phyloP scores from a whole-genome alignment of 495 filamentous ascomycete species.

The Penicillium parvum region DNA sequence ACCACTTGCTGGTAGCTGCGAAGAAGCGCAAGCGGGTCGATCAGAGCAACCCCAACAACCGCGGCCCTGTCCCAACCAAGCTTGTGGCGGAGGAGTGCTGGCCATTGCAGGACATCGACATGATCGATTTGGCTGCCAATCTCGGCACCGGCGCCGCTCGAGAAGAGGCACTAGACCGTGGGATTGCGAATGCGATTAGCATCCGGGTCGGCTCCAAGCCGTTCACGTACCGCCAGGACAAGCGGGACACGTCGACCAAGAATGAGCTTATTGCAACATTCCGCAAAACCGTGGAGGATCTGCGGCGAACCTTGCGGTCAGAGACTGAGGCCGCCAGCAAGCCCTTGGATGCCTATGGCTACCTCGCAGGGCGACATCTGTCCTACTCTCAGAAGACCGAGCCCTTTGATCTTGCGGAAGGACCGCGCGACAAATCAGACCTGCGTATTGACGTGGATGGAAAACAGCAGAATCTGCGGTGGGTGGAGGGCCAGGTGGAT shows the following conservation, averaged over 20 bases:
- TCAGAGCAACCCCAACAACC: constrained; percentile 49
- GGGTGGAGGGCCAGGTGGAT: constrained; percentile 93
- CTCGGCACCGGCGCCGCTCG: constrained; percentile 53
- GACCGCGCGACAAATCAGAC: constrained; percentile 64
- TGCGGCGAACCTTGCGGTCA: constrained; percentile 73
- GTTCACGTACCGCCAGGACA: constrained; percentile 85
- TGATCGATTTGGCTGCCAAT: constrained; percentile 74
- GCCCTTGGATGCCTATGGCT: constrained; percentile 74
- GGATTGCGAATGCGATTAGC: constrained; percentile 81
- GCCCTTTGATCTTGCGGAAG: constrained; percentile 62
- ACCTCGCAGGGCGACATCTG: constrained; percentile 47
- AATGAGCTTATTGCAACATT: constrained; percentile 76
- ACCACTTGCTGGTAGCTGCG: constrained; percentile 86
- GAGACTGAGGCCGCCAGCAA: constrained; percentile 79
- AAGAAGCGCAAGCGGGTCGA: constrained; percentile 87
- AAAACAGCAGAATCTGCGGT: constrained; percentile 90
- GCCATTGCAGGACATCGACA: constrained; percentile 88
- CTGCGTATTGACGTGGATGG: constrained; percentile 94
- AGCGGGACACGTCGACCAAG: constrained; percentile 70
- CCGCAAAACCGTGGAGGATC: constrained; percentile 84
- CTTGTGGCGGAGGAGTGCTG: constrained; percentile 92
- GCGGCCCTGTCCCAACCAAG: constrained; percentile 63
- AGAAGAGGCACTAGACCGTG: constrained; percentile 57
- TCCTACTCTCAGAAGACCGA: constrained; percentile 28
- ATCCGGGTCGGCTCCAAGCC: constrained; percentile 85